phyloP scores from a whole-genome alignment of 192 early-diverging fungal genomes.

The Backusella liffmaniae region DNA sequence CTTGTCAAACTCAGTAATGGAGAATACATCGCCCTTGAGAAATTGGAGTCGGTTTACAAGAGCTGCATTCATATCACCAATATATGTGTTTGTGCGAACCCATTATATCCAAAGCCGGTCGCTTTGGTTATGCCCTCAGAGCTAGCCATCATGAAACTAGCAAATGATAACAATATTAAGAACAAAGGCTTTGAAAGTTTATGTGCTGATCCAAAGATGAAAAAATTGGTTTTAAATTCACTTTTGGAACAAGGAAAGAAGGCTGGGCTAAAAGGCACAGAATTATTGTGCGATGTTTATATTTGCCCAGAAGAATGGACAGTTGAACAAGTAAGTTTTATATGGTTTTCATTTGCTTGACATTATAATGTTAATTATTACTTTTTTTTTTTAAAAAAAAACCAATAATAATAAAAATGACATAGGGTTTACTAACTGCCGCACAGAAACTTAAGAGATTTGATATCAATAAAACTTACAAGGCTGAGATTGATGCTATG shows the following conservation, averaged over 20 bases:
- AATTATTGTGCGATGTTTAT: slow-evolving; percentile 67
- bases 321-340: slow-evolving; percentile 66
- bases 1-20: slow-evolving; percentile 90
- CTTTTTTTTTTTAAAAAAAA: background rate
- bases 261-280: slow-evolving; percentile 68
- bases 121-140: slow-evolving; percentile 75
- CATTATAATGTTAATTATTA: background rate
- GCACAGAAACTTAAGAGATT: slow-evolving; percentile 91
- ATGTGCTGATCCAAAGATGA: slow-evolving; percentile 54
- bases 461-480: slow-evolving; percentile 69
- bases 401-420: background rate
- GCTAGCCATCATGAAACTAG: slow-evolving; percentile 48
- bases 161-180: slow-evolving; percentile 41
- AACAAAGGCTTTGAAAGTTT: slow-evolving; percentile 45
- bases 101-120: slow-evolving; percentile 67
- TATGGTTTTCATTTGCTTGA: slow-evolving; percentile 8
- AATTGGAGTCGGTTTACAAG: slow-evolving; percentile 90
- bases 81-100: slow-evolving; percentile 75
- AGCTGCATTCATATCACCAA: slow-evolving; percentile 69
- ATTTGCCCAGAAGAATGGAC: slow-evolving; percentile 87
- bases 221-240: slow-evolving; percentile 44
- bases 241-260: slow-evolving; percentile 56
- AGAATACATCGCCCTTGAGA: slow-evolving; percentile 94
- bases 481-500: slow-evolving; percentile 55
- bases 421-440: slow-evolving; percentile 76